These are phyloP conservation scores for Lentinula edodes DNA, from an alignment of 768 basidiomycete genomes.

Conservation along the genomic window DNA sequence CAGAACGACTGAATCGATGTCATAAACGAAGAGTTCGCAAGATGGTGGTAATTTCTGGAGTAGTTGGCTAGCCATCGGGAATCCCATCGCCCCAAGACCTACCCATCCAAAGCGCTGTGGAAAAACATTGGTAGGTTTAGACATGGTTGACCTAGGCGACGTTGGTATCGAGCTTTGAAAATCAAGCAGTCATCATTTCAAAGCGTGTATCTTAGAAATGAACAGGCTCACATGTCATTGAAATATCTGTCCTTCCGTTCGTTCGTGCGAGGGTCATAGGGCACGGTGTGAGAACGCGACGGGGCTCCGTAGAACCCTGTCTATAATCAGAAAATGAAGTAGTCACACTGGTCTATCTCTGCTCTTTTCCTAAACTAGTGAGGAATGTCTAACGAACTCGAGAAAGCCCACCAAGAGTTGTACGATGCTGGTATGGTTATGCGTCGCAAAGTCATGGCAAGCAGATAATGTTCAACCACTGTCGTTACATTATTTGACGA, in stretches of 20 bases:
- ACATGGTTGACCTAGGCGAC: neutral
- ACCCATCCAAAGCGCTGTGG: slow-evolving; percentile 30
- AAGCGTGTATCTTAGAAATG: neutral
- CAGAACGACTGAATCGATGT: slow-evolving; percentile 23
- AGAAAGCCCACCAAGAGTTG: slow-evolving; percentile 32
- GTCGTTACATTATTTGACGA: neutral
- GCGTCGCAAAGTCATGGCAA: slow-evolving; percentile 38
- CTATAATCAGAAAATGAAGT: neutral
- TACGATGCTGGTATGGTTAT: slow-evolving; percentile 36
- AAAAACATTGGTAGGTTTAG: neutral
- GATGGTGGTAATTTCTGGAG: slow-evolving; percentile 22
- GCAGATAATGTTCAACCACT: neutral
- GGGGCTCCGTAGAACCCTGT: neutral
- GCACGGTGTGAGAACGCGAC: neutral
- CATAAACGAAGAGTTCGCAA: slow-evolving; percentile 27
- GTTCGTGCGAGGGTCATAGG: neutral
- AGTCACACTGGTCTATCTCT: neutral
- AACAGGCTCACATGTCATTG: too few relatives aligned
- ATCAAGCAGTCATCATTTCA: neutral
- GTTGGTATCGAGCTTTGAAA: too few relatives aligned
- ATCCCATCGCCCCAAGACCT: slow-evolving; percentile 39
- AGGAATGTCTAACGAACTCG: slow-evolving; percentile 1
- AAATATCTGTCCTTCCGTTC: too few relatives aligned
- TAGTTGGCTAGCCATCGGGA: slow-evolving; percentile 35
- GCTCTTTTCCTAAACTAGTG: neutral